These are phyloP conservation scores for Paecilomyces sp. DNA, from an alignment of 2,329 filamentous ascomycete species.

Conservation along the genomic window DNA sequence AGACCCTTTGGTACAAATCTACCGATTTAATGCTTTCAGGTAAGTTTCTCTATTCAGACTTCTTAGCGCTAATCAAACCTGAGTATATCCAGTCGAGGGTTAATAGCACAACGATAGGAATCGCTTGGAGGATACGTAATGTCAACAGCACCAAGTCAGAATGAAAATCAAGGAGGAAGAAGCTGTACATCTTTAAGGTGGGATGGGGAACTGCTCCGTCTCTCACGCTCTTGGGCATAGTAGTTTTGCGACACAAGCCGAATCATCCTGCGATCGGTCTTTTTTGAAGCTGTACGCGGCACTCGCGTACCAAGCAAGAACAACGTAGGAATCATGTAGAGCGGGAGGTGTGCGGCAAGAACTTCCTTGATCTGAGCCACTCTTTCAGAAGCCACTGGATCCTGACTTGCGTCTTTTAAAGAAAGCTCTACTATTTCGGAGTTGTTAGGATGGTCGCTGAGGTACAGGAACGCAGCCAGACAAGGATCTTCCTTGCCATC, in stretches of 20 bases:
- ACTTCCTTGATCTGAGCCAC: slow-evolving; percentile 2
- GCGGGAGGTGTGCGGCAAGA: slow-evolving; percentile 7
- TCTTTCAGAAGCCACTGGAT: slow-evolving; percentile 5
- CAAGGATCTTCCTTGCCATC: slow-evolving; percentile 11
- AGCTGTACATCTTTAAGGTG: not conserved
- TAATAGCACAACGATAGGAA: too few relatives aligned
- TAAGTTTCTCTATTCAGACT: too few relatives aligned
- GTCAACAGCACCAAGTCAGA: too few relatives aligned
- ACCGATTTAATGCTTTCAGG: too few relatives aligned
- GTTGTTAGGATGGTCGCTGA: slow-evolving; percentile 1
- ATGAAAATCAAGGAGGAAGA: not conserved
- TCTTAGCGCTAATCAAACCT: too few relatives aligned
- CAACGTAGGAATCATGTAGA: slow-evolving; percentile 13
- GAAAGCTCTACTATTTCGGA: not conserved
- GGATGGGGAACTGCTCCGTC: not conserved
- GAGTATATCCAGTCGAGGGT: too few relatives aligned
- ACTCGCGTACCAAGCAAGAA: slow-evolving; percentile 13
- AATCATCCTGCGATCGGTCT: slow-evolving; percentile 15
- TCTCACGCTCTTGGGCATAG: not conserved
- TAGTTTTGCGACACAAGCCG: not conserved
- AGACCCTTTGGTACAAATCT: too few relatives aligned
- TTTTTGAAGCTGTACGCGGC: slow-evolving; percentile 16
- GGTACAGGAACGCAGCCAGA: slow-evolving; percentile 10
- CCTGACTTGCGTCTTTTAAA: not conserved
- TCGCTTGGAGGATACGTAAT: too few relatives aligned